Base-by-base conservation (phyloP, 352 stramenopile species). In the Phytopythium boreale region DNA sequence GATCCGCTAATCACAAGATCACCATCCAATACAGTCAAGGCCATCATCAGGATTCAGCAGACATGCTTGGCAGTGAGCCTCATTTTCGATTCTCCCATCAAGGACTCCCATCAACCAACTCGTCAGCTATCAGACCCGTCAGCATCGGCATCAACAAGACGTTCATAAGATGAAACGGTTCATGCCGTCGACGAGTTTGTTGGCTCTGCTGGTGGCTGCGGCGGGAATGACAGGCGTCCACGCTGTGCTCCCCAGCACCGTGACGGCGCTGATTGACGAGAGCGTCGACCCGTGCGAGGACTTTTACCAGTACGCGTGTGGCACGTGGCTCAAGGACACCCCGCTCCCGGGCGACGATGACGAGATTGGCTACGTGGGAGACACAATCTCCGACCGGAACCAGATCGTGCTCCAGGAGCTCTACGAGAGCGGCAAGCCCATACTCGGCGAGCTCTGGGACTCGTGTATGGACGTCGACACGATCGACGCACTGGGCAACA, bases 231-330 rank as follows among this genome's bases (percentile, higher is more conserved):
- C 36, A 14, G 36, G 36, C 36, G 36, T 41, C 10, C 36, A 41
- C 1, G 36, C n/a, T n/a, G n/a, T n/a, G n/a, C n/a, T 80, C 58
- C 75, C 76, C 2, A 56, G 66, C 24, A 75, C 55, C 14, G 80
- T 90, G 31, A 51, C 65, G n/a, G 65, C 64, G 9, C 65, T 89
- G 49, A 68, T 93, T 31, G 76, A 93, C 53, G 61, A 59, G 11
- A 70, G 56, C 1, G 63, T 69, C 20, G 64, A 88, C 41, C 85
- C 85, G 12, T 92, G 82, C 64, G 66, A 79, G 14, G 83, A 93
- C 72, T 91, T 92, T 52, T 93, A 90, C 73, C 64, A 83, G 50
- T 89, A 84, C 77, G 68, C 74, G 44, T 91, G 82, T 59, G 80
- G 82, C 37, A 51, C 44, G 29, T 91, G 82, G 78, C 50, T 88